A percentile compares a stretch with the other conserved stretches of the same genome.
These are phyloP conservation scores for Aphanomyces euteiches DNA, from an alignment of 352 stramenopile genomes.

Conservation along the genomic window DNA sequence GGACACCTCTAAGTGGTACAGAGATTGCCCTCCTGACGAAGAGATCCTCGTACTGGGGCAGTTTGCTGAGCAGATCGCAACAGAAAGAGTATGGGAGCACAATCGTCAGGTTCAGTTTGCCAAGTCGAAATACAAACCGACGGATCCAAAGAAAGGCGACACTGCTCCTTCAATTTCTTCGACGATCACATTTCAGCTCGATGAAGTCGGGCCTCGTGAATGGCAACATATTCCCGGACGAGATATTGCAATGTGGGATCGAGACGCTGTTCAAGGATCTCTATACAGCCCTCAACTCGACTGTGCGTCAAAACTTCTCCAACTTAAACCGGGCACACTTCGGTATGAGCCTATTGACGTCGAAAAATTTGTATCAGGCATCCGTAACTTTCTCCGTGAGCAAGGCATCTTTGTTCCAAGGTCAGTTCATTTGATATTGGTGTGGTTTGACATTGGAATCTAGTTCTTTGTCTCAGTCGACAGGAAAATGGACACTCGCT, in stretches of 20 bases:
- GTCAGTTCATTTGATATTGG: constrained; percentile 22
- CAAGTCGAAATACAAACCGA: not conserved
- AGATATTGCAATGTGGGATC: constrained; percentile 49
- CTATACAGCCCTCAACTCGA: constrained; percentile 29
- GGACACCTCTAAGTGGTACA: not conserved
- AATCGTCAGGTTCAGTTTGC: not conserved
- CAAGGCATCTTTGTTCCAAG: constrained; percentile 34
- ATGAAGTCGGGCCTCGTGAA: constrained; percentile 47
- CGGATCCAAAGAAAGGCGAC: not conserved
- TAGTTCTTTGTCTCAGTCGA: not conserved
- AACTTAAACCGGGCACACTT: constrained; percentile 53
- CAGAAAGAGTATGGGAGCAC: constrained; percentile 10
- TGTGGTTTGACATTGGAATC: no score
- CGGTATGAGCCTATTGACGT: constrained; percentile 65
- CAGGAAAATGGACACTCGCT: not conserved
- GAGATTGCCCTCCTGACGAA: not conserved
- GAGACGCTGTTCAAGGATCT: constrained; percentile 36
- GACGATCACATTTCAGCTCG: constrained; percentile 3
- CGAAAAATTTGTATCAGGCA: constrained; percentile 38
- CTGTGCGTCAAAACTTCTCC: constrained; percentile 48
- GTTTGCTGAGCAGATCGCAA: not conserved
- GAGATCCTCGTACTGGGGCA: not conserved
- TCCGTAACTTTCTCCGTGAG: constrained; percentile 32
- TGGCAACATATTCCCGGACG: constrained; percentile 67
- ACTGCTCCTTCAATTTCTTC: not conserved